A percentile compares a stretch with the other conserved stretches of the same genome.
phyloP scores from a whole-genome alignment of 345 rosid species.

The Rhodomyrtus tomentosa region DNA sequence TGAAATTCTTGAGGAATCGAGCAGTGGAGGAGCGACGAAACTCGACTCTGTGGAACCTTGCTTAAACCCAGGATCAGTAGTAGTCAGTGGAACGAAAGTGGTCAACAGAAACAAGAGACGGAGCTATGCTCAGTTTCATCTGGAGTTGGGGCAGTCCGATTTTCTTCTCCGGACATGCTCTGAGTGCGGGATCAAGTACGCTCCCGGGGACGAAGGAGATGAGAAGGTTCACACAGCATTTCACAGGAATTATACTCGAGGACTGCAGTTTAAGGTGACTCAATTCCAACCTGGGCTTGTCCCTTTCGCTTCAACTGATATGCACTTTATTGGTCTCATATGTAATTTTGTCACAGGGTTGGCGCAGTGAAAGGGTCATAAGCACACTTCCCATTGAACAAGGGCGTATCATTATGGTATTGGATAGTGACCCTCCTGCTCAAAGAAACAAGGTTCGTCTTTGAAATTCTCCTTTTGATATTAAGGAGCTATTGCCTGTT shows the following conservation, averaged over 20 bases:
- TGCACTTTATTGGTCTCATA: neutral
- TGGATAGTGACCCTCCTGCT: slow-evolving; percentile 37
- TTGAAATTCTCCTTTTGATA: neutral
- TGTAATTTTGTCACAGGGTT: slow-evolving; percentile 34
- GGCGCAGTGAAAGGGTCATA: slow-evolving; percentile 50
- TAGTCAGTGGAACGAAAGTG: neutral
- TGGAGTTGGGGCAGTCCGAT: slow-evolving; percentile 86
- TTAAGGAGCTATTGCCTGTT: neutral
- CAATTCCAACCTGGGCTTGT: neutral
- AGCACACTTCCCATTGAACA: slow-evolving; percentile 11
- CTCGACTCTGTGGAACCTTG: neutral
- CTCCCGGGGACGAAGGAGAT: slow-evolving; percentile 67
- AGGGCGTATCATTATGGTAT: slow-evolving; percentile 45
- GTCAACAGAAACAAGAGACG: slow-evolving; percentile 37
- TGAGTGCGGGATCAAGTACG: slow-evolving; percentile 43
- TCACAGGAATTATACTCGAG: slow-evolving; percentile 54
- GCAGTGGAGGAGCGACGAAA: neutral
- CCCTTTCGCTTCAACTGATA: neutral
- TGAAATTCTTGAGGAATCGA: neutral
- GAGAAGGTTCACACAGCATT: slow-evolving; percentile 59
- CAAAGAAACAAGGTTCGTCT: slow-evolving; percentile 53
- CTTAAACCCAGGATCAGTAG: slow-evolving; percentile 5
- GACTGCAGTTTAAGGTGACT: slow-evolving; percentile 64
- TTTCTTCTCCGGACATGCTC: slow-evolving; percentile 57
- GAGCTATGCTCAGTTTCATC: slow-evolving; percentile 64